Conservation (phyloP, 2,329 filamentous ascomycete genomes). For the Colletotrichum lentis region DNA sequence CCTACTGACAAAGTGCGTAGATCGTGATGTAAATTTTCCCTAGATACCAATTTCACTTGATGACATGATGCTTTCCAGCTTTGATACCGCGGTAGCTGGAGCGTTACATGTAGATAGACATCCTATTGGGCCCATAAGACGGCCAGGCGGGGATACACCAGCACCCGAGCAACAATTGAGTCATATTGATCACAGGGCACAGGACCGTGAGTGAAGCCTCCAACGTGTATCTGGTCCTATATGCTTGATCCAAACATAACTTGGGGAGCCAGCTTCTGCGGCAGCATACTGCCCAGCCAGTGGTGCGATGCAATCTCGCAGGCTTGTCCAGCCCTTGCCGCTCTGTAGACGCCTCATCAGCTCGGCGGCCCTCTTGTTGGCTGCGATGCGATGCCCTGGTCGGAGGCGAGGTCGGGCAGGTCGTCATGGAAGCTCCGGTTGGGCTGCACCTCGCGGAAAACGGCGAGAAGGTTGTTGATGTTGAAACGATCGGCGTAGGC, state of each 20-base stretch:
- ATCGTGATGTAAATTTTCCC: slow-evolving; percentile 35
- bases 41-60: slow-evolving; percentile 34
- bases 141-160: slow-evolving; percentile 16
- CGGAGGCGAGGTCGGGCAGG: slow-evolving; percentile 9
- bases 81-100: slow-evolving; percentile 10
- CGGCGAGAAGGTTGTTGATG: slow-evolving; percentile 17
- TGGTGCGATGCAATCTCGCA: slow-evolving; percentile 12
- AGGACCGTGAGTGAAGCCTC: background rate
- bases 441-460: slow-evolving; percentile 14
- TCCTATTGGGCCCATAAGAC: slow-evolving; percentile 7
- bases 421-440: slow-evolving; percentile 13
- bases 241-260: too few species aligned
- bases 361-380: slow-evolving; percentile 15
- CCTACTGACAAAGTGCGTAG: slow-evolving; percentile 12
- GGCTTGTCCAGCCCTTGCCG: slow-evolving; percentile 14
- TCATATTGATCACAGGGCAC: background rate
- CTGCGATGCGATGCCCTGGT: slow-evolving; percentile 21
- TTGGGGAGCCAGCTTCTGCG: background rate
- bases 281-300: slow-evolving; percentile 18
- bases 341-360: slow-evolving; percentile 3
- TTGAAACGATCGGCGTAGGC: slow-evolving; percentile 25
- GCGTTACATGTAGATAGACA: slow-evolving; percentile 30
- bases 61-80: slow-evolving; percentile 29
- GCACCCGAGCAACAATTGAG: slow-evolving; percentile 24
- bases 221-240: background rate